Percentiles rank a stretch among this genome's conserved stretches.
These are phyloP conservation scores for Thermochaetoides dissita DNA, from an alignment of 2,329 filamentous ascomycete genomes.

Conservation along the genomic window DNA sequence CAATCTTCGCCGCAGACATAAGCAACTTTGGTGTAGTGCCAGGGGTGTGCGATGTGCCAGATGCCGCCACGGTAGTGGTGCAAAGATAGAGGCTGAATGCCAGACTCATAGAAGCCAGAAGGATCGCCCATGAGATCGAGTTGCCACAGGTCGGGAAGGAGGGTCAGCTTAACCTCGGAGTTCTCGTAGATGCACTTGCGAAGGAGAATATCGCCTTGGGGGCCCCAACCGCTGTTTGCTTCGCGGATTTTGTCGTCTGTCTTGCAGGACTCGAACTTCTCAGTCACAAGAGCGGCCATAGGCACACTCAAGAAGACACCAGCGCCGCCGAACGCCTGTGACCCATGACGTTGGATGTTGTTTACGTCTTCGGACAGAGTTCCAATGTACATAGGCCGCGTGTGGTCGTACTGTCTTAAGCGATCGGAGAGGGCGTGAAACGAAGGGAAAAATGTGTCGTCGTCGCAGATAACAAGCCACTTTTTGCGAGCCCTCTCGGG, in stretches of 20 bases:
- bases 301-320: slow-evolving; percentile 47
- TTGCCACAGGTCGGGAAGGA: slow-evolving; percentile 45
- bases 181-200: slow-evolving; percentile 52
- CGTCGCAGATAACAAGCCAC: slow-evolving; percentile 50
- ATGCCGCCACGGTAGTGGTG: slow-evolving; percentile 51
- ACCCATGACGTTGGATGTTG: slow-evolving; percentile 45
- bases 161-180: slow-evolving; percentile 42
- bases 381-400: slow-evolving; percentile 42
- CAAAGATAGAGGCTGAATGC: slow-evolving; percentile 44
- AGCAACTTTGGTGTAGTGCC: slow-evolving; percentile 42
- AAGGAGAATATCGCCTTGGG: slow-evolving; percentile 47
- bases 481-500: slow-evolving; percentile 32
- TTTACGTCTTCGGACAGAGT: slow-evolving; percentile 48
- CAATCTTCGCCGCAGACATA: slow-evolving; percentile 48
- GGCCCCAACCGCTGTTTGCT: slow-evolving; percentile 43
- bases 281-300: slow-evolving; percentile 21
- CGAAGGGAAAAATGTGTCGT: slow-evolving; percentile 51
- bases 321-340: slow-evolving; percentile 50
- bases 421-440: slow-evolving; percentile 39
- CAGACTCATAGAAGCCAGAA: slow-evolving; percentile 50
- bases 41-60: slow-evolving; percentile 41
- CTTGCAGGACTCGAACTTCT: slow-evolving; percentile 22
- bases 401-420: slow-evolving; percentile 37
- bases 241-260: slow-evolving; percentile 37
- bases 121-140: slow-evolving; percentile 47